Conservation (phyloP, 208 protist genomes). For the Tritrichomonas musculus region DNA sequence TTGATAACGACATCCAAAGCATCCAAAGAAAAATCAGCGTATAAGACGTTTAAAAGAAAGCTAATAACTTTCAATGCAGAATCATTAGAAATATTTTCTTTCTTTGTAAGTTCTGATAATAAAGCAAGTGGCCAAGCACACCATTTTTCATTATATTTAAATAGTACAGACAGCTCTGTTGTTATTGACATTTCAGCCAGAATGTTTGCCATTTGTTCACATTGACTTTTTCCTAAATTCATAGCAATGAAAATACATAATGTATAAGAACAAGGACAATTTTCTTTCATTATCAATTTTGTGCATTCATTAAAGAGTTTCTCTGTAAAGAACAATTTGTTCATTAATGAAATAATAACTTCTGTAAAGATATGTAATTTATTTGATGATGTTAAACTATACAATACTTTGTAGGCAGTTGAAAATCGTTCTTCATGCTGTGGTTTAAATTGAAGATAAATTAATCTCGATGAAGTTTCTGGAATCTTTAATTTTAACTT, state of each 20-base stretch:
- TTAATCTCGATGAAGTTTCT: background rate
- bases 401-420: background rate
- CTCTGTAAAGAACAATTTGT: background rate
- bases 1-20: too few species aligned
- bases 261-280: background rate
- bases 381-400: background rate
- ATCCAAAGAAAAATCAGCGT: too few species aligned
- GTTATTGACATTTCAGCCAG: background rate
- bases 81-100: too few species aligned
- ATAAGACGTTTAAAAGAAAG: too few species aligned
- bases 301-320: background rate
- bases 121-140: background rate
- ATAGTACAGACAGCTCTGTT: background rate
- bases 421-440: background rate
- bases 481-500: background rate
- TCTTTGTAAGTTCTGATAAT: too few species aligned
- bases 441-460: constrained; percentile 27
- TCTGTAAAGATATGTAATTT: background rate
- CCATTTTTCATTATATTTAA: background rate
- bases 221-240: background rate
- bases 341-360: background rate
- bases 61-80: too few species aligned
- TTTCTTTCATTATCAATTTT: background rate
- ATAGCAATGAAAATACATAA: background rate
- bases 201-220: background rate